Evolutionary conservation across 108 stramenopile genomes (phyloP).

Genomic region (Pseudonitzschia multistriata): DNA sequence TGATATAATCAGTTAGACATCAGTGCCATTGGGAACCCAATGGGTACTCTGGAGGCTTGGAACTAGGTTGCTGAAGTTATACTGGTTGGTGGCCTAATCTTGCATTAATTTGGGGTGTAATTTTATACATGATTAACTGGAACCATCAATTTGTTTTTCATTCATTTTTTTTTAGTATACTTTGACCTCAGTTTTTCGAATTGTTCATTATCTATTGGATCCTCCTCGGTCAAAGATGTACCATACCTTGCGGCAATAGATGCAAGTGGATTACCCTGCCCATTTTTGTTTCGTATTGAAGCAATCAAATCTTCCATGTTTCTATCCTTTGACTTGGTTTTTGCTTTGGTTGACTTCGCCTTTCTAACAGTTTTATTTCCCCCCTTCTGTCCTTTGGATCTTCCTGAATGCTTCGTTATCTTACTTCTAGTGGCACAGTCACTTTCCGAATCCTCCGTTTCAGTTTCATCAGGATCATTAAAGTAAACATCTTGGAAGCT

Average conservation of each 20-base stretch:
- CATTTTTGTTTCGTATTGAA: conserved; percentile 55
- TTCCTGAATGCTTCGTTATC: conserved; percentile 18
- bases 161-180: conserved; percentile 42
- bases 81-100: too few species aligned
- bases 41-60: too few species aligned
- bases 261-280: conserved; percentile 48
- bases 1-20: too few species aligned
- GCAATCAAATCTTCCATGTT: conserved; percentile 55
- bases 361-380: conserved; percentile 17
- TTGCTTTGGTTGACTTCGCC: conserved; percentile 36
- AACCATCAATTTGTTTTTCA: not conserved
- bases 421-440: conserved; percentile 31
- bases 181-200: conserved; percentile 67
- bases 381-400: not conserved
- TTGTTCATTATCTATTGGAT: conserved; percentile 66
- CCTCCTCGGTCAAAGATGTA: conserved; percentile 39
- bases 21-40: too few species aligned
- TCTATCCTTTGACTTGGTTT: conserved; percentile 14
- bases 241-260: conserved; percentile 68
- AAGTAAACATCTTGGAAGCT: conserved; percentile 15
- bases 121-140: too few species aligned
- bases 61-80: too few species aligned
- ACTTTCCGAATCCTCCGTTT: conserved; percentile 32
- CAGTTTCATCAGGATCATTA: conserved; percentile 31
- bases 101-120: too few species aligned